phyloP scores from a whole-genome alignment of 805 yeast genomes.

The Kazachstania viticola region DNA sequence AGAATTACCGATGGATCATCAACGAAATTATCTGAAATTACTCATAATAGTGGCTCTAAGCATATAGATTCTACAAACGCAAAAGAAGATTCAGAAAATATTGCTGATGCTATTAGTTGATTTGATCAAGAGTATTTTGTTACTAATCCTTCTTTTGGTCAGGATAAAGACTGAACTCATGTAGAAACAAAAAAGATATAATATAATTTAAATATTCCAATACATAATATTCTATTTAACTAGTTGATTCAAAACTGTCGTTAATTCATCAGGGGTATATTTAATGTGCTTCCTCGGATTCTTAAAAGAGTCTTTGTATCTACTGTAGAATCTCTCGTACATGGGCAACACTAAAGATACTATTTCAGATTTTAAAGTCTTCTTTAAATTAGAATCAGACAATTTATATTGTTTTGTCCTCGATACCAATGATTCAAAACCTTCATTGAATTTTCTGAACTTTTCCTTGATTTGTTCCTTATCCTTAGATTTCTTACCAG shows the following conservation, averaged over 20 bases:
- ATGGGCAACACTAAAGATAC: slow-evolving; percentile 64
- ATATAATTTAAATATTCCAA: background rate
- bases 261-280: slow-evolving; percentile 25
- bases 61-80: too few species aligned
- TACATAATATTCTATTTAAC: slow-evolving; percentile 8
- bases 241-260: slow-evolving; percentile 18
- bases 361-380: slow-evolving; percentile 57
- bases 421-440: slow-evolving; percentile 65
- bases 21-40: too few species aligned
- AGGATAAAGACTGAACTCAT: too few species aligned
- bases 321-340: slow-evolving; percentile 75
- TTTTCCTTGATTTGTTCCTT: slow-evolving; percentile 75
- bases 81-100: too few species aligned
- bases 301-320: slow-evolving; percentile 30
- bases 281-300: slow-evolving; percentile 28
- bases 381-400: slow-evolving; percentile 53
- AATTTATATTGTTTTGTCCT: slow-evolving; percentile 55
- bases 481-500: slow-evolving; percentile 53
- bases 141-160: too few species aligned
- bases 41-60: too few species aligned
- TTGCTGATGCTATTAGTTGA: too few species aligned
- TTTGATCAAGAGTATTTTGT: too few species aligned
- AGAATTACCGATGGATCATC: too few species aligned
- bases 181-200: too few species aligned
- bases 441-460: slow-evolving; percentile 68